Evolutionary conservation across 306 rosid genomes (phyloP).

Genomic region (Quercus variabilis): DNA sequence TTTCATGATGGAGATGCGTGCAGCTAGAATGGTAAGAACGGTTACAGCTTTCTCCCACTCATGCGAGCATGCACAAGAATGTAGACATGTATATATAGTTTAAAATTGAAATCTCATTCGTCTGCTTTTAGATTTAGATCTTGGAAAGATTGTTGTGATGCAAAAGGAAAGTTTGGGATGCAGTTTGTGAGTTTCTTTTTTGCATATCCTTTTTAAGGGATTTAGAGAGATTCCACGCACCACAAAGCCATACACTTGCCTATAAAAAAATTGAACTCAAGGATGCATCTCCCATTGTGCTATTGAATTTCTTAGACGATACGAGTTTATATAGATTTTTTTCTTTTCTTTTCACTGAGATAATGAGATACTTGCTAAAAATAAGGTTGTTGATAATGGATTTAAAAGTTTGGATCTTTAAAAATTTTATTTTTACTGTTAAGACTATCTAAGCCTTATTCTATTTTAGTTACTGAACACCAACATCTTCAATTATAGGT

Average conservation of each 20-base stretch:
- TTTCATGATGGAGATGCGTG: constrained; percentile 94
- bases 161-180: neutral
- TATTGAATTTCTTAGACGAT: too few relatives aligned
- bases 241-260: neutral
- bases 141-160: neutral
- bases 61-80: too few relatives aligned
- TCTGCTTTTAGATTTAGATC: neutral
- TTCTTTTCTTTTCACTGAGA: neutral
- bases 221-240: neutral
- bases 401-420: neutral
- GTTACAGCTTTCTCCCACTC: neutral
- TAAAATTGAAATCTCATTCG: neutral
- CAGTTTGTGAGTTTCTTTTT: too few relatives aligned
- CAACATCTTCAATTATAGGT: constrained; percentile 36
- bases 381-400: neutral
- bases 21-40: constrained; percentile 67
- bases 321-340: too few relatives aligned
- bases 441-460: too few relatives aligned
- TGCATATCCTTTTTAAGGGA: neutral
- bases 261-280: neutral
- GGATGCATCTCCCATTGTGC: too few relatives aligned
- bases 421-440: neutral
- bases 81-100: neutral
- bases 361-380: neutral
- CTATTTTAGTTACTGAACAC: too few relatives aligned